A percentile compares a stretch with the other conserved stretches of the same genome.
These are phyloP conservation scores for Withania somnifera DNA, from an alignment of 305 asterid genomes.

Conservation along the genomic window DNA sequence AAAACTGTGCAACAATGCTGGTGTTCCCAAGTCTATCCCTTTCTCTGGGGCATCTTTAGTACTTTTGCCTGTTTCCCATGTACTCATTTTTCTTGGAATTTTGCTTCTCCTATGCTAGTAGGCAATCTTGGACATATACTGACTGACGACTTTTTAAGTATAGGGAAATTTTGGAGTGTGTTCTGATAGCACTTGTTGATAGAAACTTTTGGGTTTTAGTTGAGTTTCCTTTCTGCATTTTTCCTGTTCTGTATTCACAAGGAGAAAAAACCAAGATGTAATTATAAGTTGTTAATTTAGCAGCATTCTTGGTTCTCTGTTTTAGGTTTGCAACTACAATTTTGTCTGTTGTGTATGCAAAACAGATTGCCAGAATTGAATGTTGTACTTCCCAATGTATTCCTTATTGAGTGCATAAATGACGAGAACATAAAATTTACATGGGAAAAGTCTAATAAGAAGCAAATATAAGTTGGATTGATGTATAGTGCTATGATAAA, in stretches of 20 bases:
- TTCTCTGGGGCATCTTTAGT: conserved; percentile 21
- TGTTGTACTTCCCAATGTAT: background rate
- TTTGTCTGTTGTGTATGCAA: background rate
- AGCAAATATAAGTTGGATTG: background rate
- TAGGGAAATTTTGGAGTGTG: conserved; percentile 6
- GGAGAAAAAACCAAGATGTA: background rate
- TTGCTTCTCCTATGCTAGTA: conserved; percentile 3
- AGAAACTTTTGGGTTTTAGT: background rate
- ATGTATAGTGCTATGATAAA: background rate
- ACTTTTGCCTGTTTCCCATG: conserved; percentile 9
- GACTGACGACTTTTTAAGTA: background rate
- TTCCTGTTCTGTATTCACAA: background rate
- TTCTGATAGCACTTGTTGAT: background rate
- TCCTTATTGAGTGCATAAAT: background rate
- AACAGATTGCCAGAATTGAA: background rate
- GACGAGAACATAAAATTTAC: background rate
- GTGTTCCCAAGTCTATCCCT: conserved; percentile 36
- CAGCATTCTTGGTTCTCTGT: background rate
- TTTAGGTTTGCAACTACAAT: background rate
- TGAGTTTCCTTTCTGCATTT: background rate
- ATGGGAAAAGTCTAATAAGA: background rate
- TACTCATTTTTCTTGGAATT: conserved; percentile 19
- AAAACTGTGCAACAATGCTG: conserved; percentile 29
- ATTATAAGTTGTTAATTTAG: background rate
- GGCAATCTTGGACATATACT: background rate